Conservation (phyloP, 1,139 yeast genomes). For the Yamadazyma buinensis region DNA sequence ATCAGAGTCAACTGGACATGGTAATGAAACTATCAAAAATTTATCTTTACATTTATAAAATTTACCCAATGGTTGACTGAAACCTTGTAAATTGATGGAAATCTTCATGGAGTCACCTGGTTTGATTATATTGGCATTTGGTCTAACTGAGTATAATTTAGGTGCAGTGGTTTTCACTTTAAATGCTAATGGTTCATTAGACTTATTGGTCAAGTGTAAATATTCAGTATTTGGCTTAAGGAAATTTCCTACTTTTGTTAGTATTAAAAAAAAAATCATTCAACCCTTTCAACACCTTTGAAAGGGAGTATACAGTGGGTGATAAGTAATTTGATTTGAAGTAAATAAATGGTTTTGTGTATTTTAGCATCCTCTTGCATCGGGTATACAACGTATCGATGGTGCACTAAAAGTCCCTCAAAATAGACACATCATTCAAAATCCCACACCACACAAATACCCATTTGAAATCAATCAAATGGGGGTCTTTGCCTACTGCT, state of each 20-base stretch:
- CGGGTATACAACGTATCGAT: too few species aligned
- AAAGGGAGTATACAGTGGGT: too few species aligned
- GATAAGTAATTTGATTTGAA: too few species aligned
- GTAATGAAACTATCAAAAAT: slow-evolving; percentile 83
- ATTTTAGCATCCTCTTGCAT: neutral
- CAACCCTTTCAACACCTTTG: too few species aligned
- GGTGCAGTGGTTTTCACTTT: slow-evolving; percentile 99
- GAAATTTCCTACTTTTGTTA: slow-evolving; percentile 71
- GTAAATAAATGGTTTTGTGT: too few species aligned
- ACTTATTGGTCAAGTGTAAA: slow-evolving; percentile 64
- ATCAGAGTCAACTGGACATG: slow-evolving; percentile 61
- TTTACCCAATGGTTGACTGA: slow-evolving; percentile 67
- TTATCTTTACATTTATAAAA: slow-evolving; percentile 86
- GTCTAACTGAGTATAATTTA: slow-evolving; percentile 91
- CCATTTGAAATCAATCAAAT: too few species aligned
- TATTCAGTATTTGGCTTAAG: slow-evolving; percentile 68
- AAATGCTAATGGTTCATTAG: slow-evolving; percentile 68
- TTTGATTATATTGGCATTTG: slow-evolving; percentile 77
- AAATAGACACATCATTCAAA: too few species aligned
- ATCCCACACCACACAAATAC: too few species aligned
- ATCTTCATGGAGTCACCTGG: slow-evolving; percentile 76
- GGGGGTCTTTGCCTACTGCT: too few species aligned
- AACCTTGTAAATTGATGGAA: slow-evolving; percentile 81
- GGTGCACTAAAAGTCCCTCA: too few species aligned
- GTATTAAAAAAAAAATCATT: too few species aligned